Base-by-base conservation (phyloP, 1,284 basidiomycete genomes). In the Jaminaea rosea region DNA sequence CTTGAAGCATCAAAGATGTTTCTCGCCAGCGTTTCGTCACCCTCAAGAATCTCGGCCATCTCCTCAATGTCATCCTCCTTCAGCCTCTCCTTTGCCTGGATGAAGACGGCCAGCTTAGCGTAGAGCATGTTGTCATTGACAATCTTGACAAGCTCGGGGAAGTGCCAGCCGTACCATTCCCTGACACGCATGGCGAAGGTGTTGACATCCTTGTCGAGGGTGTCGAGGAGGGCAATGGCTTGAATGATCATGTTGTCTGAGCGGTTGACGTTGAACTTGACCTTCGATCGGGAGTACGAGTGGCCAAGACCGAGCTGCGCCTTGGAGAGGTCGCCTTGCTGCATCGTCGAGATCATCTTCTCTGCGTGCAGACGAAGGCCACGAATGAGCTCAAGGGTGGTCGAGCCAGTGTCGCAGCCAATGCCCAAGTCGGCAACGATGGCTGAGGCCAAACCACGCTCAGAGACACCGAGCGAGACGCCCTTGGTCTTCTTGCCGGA, bases 181-280 rank as follows among this genome's bases (percentile, higher is more conserved):
- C 93, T 82, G 49, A 96, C 85, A 49, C 93, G 87, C 93, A 98
- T 98, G 24, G 91, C 87, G 75, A 98, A 97, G 24, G 93, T 84
- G 80, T 98, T 98, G 75, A 98, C 91, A 76, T 98, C 93, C 81
- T 97, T 98, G 83, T 98, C 93, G 73, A 98, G 86, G 73, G 96
- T 92, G 79, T 98, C 93, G 69, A 97, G 87, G 51, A 97, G 84
- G 2, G 93, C 88, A 72, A 98, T 97, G 50, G 93, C 93, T 78
- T 98, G 94, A 72, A 98, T 98, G 79, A 99, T 98, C 93, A 99
- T 99, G 80, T 98, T 99, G 80, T 99, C 93, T 59, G 89, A 85
- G 62, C 93, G 83, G 82, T 98, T 97, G 65, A 97, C 93, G 80
- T 98, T 98, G 84, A 98, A 98, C 77, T 73, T 73, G 67, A 98